These are phyloP conservation scores for Nymphaea colorata DNA, from an alignment of 164 flowering plant species.

Conservation along the genomic window DNA sequence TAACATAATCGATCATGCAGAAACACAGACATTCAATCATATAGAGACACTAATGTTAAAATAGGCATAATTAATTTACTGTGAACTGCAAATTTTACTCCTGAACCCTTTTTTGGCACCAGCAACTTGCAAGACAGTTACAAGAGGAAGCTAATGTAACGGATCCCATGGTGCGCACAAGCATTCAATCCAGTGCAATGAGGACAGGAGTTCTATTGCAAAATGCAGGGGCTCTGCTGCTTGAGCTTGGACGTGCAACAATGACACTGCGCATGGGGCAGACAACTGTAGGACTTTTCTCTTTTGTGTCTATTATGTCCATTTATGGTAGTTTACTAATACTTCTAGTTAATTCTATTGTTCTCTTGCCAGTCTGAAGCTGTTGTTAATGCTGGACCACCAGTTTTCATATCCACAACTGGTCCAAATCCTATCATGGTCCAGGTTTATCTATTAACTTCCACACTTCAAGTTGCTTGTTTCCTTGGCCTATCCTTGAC, in stretches of 20 bases:
- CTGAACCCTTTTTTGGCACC: conserved; percentile 6
- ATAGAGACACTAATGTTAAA: not conserved
- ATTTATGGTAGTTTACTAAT: not conserved
- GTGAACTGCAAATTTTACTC: not conserved
- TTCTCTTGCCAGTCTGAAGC: conserved; percentile 58
- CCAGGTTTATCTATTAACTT: conserved; percentile 37
- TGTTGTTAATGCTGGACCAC: conserved; percentile 88
- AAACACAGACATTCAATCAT: not conserved
- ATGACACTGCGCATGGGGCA: conserved; percentile 77
- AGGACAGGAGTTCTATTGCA: conserved; percentile 53
- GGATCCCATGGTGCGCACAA: conserved; percentile 31
- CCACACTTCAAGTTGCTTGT: not conserved
- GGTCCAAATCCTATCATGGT: conserved; percentile 96
- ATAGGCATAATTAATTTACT: not conserved
- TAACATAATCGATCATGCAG: not conserved
- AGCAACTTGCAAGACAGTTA: conserved; percentile 65
- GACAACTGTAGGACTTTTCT: conserved; percentile 41
- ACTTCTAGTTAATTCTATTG: not conserved
- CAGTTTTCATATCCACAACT: conserved; percentile 64
- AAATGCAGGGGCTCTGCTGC: conserved; percentile 68
- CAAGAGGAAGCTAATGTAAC: conserved; percentile 40
- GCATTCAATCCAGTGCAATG: conserved; percentile 45
- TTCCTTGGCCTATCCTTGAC: not conserved
- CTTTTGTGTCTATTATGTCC: not conserved
- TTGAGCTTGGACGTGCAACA: conserved; percentile 84